Base-by-base conservation (phyloP, 306 rosid species). In the Hippophae tibetana region DNA sequence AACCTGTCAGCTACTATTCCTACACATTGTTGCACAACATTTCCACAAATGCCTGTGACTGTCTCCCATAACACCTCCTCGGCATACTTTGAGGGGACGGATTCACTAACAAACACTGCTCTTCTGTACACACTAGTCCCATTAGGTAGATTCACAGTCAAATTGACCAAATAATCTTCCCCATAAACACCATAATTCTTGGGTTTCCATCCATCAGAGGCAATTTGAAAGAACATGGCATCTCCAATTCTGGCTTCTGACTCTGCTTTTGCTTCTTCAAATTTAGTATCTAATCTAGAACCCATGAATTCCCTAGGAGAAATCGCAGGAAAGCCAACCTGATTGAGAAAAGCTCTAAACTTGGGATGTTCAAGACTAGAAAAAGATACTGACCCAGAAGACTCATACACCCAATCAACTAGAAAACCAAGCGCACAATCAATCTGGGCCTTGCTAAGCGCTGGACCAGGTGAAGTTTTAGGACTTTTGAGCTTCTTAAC, bases 401-500 rank as follows among this genome's bases (percentile, higher is more conserved):
- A 82, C 55, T 90, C 95, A 12, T 75, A 85, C 0, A 90, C 87
- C 97, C 97, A 90, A 68, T 90, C 97, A 43, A 80, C 76, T 3
- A 90, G 79, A 64, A 53, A 83, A 58, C 82, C 96, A 12, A 90
- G 40, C 1, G 97, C 97, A 51, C 64, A 67, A 9, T 90, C 89
- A 42, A 81, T 75, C 69, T 82, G 97, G 9, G 55, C 50, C 75
- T 85, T 87, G 62, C 75, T 74, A 42, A 90, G 83, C 41, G 77
- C 67, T 43, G 84, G 82, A 13, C 96, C 89, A 2, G 89, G 94
- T 5, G 94, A 87, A 9, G 96, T 79, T 54, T 90, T 87, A 1
- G 97, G 97, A 70, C 95, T 90, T 73, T 87, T 90, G 5, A 90
- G 78, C 87, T 83, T 90, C 87, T 90, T 90, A 68, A 90, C 96